Evolutionary conservation across 768 basidiomycete genomes (phyloP), one percentile per base, ranked within the genome.

Genomic region (Serendipita vermifera): DNA sequence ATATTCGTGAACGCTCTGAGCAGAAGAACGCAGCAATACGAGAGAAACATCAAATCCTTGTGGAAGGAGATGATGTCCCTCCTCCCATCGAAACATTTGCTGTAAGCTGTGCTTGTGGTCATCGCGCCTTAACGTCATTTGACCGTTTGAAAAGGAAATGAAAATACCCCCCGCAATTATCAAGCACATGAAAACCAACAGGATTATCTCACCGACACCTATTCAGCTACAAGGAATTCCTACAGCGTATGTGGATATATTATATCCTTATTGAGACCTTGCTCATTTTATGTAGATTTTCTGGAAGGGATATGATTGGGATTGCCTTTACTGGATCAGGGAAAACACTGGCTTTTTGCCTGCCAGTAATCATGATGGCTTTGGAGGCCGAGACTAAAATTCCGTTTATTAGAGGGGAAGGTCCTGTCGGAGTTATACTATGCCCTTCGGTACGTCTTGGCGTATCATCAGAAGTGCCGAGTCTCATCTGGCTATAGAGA

Each of bases 281-380:
- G 15, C 67, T 64, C 58, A 54, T 58, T 57, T 58, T 32, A 35
- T 27, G 11, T 65, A 92, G 91, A 32, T 97, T 98, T 68, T 73
- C 91, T 53, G 96, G 96, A 35, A 81, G 96, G 59, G 96, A 99
- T 67, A 85, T 98, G 72, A 99, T 98, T 60, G 96, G 96, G 17
- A 98, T 99, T 61, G 96, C 96, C 3, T 98, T 98, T 71, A 99
- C 96, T 24, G 96, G 96, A 35, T 98, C 94, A 0, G 96, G 96
- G 14, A 99, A 99, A 71, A 99, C 96, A 0, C 79, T 99, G n/a
- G 85, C 93, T 0, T 99, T 99, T 71, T 94, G 91, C 61, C 73
- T 99, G n/a, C 96, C 96, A 2, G 74, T 97, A 24, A 92, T 98
- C 62, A 98, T 99, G 96, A 74, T 87, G 62, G 86, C 92, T 1